phyloP scores from a whole-genome alignment of 331 rosid species.

The Pyrus hybrid region DNA sequence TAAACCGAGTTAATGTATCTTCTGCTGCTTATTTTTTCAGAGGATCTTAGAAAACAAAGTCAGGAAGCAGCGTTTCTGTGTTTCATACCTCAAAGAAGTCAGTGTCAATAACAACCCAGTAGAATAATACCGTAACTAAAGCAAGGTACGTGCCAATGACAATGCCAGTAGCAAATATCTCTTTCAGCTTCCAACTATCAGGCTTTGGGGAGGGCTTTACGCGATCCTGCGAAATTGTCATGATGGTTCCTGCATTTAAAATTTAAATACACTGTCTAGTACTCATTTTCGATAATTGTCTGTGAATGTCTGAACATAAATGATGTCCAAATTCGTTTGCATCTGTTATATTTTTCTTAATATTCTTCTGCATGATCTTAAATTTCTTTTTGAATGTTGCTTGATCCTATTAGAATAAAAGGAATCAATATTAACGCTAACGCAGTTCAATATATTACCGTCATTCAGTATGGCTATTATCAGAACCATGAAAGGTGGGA shows the following conservation, averaged over 20 bases:
- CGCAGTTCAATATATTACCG: constrained; percentile 34
- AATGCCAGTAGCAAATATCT: constrained; percentile 78
- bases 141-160: constrained; percentile 87
- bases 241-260: constrained; percentile 58
- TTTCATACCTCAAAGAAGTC: constrained; percentile 69
- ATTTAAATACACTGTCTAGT: background rate
- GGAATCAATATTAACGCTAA: background rate
- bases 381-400: background rate
- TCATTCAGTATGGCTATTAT: constrained; percentile 74
- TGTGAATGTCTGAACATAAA: background rate
- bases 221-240: constrained; percentile 82
- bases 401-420: background rate
- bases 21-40: background rate
- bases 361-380: background rate
- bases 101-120: constrained; percentile 53
- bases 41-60: background rate
- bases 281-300: background rate
- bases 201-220: constrained; percentile 85
- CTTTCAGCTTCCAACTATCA: constrained; percentile 90
- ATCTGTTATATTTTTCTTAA: background rate
- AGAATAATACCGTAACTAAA: constrained; percentile 67
- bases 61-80: background rate
- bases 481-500: constrained; percentile 91
- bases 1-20: background rate
- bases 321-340: background rate